phyloP scores from a whole-genome alignment of 495 filamentous ascomycete genomes.

The Penicillium ucsense region DNA sequence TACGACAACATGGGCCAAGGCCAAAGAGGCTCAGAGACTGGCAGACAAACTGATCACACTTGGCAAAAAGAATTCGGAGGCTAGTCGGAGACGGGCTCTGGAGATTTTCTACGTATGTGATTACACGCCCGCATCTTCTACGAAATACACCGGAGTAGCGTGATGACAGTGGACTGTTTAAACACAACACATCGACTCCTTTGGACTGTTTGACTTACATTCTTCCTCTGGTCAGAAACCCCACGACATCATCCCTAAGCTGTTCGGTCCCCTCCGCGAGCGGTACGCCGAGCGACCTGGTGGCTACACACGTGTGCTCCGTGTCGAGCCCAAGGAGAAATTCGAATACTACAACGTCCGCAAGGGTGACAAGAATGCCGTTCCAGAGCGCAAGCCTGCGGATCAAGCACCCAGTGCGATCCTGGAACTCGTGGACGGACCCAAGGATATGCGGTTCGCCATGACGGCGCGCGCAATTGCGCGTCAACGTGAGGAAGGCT shows the following conservation, averaged over 20 bases:
- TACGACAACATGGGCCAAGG: constrained; percentile 89
- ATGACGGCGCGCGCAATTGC: constrained; percentile 78
- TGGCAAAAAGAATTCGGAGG: constrained; percentile 82
- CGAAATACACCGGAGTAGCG: too few relatives aligned
- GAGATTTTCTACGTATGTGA: constrained; percentile 73
- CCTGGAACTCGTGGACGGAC: constrained; percentile 93
- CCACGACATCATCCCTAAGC: constrained; percentile 63
- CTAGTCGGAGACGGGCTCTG: constrained; percentile 53
- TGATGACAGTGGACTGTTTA: too few relatives aligned
- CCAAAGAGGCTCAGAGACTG: constrained; percentile 88
- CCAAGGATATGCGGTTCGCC: constrained; percentile 88
- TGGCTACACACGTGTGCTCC: constrained; percentile 89
- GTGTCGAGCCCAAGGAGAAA: constrained; percentile 60
- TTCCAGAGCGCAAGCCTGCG: constrained; percentile 21
- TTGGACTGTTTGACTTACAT: not conserved
- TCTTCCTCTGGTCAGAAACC: constrained; percentile 39
- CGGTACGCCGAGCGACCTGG: constrained; percentile 76
- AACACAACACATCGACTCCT: too few relatives aligned
- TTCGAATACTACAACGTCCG: constrained; percentile 15
- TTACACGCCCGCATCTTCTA: not conserved
- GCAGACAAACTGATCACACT: constrained; percentile 91
- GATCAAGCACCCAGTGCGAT: constrained; percentile 85
- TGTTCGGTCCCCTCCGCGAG: constrained; percentile 72
- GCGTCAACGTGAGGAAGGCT: constrained; percentile 40
- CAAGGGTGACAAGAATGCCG: constrained; percentile 10